Percentiles rank a stretch among this genome's conserved stretches.
Evolutionary conservation across 805 yeast genomes (phyloP).

Genomic region (Clavispora vitiphila): DNA sequence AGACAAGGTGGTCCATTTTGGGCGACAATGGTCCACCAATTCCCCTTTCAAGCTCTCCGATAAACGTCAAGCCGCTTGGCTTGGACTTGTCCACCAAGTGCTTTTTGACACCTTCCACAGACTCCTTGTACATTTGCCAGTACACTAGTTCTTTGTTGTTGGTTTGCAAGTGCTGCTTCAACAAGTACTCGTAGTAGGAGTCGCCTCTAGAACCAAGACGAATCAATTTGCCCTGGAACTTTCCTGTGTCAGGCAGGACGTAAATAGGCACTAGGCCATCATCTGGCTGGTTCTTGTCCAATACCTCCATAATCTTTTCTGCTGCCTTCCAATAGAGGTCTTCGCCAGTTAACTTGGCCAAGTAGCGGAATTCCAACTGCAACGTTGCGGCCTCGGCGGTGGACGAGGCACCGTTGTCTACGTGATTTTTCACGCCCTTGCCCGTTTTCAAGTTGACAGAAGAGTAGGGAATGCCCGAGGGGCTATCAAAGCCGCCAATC

Average conservation of each 20-base stretch:
- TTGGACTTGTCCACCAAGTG: constrained; percentile 55
- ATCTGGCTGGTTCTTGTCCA: constrained; percentile 58
- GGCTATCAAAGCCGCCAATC: constrained; percentile 61
- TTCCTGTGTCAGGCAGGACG: constrained; percentile 70
- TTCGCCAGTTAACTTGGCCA: constrained; percentile 78
- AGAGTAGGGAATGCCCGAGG: constrained; percentile 71
- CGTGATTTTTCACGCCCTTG: constrained; percentile 55
- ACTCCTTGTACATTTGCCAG: constrained; percentile 68
- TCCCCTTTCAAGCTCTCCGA: constrained; percentile 77
- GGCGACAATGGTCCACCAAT: constrained; percentile 52
- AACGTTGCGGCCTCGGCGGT: constrained; percentile 88
- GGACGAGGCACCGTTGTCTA: constrained; percentile 72
- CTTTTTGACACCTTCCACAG: constrained; percentile 71
- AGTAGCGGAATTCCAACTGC: constrained; percentile 81
- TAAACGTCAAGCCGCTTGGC: constrained; percentile 59
- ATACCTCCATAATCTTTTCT: constrained; percentile 65
- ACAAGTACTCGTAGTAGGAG: constrained; percentile 83
- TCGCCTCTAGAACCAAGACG: constrained; percentile 91
- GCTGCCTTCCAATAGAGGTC: constrained; percentile 69
- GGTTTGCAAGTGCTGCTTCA: constrained; percentile 83
- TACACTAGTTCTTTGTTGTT: constrained; percentile 55
- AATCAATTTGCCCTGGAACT: constrained; percentile 58
- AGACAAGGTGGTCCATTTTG: constrained; percentile 90
- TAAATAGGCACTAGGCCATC: constrained; percentile 84
- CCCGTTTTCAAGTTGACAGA: constrained; percentile 69